Conservation (phyloP, 306 rosid species). For the Castanea mollissima region DNA sequence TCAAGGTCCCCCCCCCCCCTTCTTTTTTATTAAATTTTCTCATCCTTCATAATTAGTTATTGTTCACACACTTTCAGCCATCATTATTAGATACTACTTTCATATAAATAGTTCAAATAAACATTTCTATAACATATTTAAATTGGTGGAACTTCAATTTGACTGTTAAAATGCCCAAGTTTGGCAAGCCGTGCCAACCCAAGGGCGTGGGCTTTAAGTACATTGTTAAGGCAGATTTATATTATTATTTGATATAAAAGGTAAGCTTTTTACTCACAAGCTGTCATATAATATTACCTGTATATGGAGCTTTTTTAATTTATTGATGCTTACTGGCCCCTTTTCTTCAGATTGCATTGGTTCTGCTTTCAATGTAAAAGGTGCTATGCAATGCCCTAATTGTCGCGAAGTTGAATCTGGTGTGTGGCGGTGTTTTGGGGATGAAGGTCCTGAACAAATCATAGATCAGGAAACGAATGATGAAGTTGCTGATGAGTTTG, state of each 20-base stretch:
- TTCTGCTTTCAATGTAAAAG: slow-evolving; percentile 19
- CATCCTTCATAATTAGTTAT: not conserved
- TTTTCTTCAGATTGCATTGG: slow-evolving; percentile 27
- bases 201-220: not conserved
- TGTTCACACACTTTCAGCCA: not conserved
- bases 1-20: not conserved
- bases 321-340: not conserved
- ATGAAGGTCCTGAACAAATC: not conserved
- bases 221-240: not conserved
- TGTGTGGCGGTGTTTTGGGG: slow-evolving; percentile 8
- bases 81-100: not conserved
- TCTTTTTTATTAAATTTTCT: not conserved
- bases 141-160: not conserved
- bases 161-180: not conserved
- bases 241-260: not conserved
- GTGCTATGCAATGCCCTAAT: slow-evolving; percentile 27
- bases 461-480: not conserved
- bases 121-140: not conserved
- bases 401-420: slow-evolving; percentile 11
- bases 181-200: not conserved
- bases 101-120: not conserved
- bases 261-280: not conserved
- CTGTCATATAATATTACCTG: not conserved
- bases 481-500: not conserved
- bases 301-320: not conserved